Evolutionary conservation across 2,329 filamentous ascomycete species (phyloP), one percentile per base, ranked within the genome.

Genomic region (Fusarium albosuccineum): DNA sequence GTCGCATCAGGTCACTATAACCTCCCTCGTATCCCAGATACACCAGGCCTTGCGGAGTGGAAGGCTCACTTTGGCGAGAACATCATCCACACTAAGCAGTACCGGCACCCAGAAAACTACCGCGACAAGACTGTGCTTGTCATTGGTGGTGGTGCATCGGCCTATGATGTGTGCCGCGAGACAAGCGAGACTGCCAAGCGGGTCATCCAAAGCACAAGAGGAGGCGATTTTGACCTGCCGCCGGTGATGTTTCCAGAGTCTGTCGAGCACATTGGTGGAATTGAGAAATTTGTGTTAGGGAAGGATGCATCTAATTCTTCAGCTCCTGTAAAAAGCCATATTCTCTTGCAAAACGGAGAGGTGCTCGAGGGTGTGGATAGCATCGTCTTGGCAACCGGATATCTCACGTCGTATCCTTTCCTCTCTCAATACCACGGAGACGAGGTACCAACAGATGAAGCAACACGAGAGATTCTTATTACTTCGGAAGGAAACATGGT

Each of bases 1-100:
- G 85, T 91, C 4, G 88, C 90, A 0, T 88, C 83, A 29, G 91
- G 91, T 0, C 90, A 92, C 75, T 92, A 91, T 70, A 85, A 86
- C 66, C 81, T 89, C 1, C 88, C 89, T 0, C 85, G 84, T 58
- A 78, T 92, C 2, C 90, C 91, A 0, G 81, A 85, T 40, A 84
- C 90, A 4, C 76, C 81, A 0, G 91, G 91, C 0, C 79, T 92
- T 5, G 74, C 79, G 27, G 80, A 80, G 14, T 91, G 86, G 87
- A 87, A 90, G 70, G 53, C 75, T 10, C 69, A 72, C 4, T 88
- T 86, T 64, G 85, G 87, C 0, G 80, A 79, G 0, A 71, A 79
- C 5, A 83, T 92, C 17, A 83, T 82, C 4, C 91, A 92, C 72
- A 93, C 92, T 0, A 95, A 94, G 74, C 86, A 86, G 64, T 96